Evolutionary conservation across 2,329 filamentous ascomycete species (phyloP).

Genomic region (Pseudogymnoascus sp.): DNA sequence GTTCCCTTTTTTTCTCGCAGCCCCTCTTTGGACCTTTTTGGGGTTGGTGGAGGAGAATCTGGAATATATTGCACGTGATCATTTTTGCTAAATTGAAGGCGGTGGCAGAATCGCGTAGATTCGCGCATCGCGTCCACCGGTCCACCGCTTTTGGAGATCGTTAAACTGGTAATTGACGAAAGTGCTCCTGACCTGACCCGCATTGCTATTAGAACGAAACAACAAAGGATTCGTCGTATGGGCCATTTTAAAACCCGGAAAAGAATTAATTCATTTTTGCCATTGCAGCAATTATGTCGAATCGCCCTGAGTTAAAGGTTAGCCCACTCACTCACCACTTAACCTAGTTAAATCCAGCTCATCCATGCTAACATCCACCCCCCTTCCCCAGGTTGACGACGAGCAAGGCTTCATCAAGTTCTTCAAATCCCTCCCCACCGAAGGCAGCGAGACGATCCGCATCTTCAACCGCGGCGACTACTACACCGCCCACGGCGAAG

Average conservation of each 20-base stretch:
- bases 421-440: conserved; percentile 76
- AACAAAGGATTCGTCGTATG: not conserved
- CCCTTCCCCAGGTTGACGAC: conserved; percentile 68
- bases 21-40: not conserved
- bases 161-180: not conserved
- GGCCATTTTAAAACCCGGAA: not conserved
- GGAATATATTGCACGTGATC: not conserved
- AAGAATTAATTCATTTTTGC: not conserved
- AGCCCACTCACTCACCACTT: not conserved
- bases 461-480: conserved; percentile 93
- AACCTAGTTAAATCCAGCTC: not conserved
- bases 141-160: conserved; percentile 12
- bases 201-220: not conserved
- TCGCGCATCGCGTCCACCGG: conserved; percentile 12
- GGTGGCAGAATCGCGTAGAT: conserved; percentile 12
- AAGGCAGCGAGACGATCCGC: conserved; percentile 69
- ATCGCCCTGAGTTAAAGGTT: conserved; percentile 49
- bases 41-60: not conserved
- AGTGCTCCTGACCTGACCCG: conserved; percentile 5
- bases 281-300: conserved; percentile 38
- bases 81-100: conserved; percentile 8
- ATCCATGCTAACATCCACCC: not conserved
- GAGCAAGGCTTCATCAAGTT: conserved; percentile 95
- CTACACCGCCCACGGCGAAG: conserved; percentile 87
- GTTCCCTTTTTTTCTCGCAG: not conserved